These are phyloP conservation scores for Mortierella sp. DNA, from an alignment of 371 early-diverging fungal species.

Conservation along the genomic window DNA sequence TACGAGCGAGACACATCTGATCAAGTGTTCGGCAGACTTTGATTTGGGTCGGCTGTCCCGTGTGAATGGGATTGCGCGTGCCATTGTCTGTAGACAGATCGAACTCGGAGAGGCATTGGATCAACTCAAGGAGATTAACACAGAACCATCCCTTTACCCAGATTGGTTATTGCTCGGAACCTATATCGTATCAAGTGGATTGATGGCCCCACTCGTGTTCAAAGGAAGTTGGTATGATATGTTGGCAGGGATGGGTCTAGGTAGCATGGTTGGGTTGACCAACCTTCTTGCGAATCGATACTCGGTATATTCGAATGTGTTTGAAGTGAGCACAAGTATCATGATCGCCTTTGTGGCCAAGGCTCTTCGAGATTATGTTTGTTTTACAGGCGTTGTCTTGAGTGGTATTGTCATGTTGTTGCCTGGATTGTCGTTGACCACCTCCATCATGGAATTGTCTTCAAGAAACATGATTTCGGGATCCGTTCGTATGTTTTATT, in stretches of 20 bases:
- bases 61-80: constrained; percentile 67
- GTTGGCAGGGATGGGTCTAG: constrained; percentile 57
- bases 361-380: constrained; percentile 55
- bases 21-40: constrained; percentile 68
- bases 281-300: constrained; percentile 57
- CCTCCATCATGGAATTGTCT: constrained; percentile 74
- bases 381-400: constrained; percentile 63
- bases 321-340: constrained; percentile 64
- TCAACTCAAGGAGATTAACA: constrained; percentile 61
- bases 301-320: constrained; percentile 62
- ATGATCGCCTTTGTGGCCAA: constrained; percentile 63
- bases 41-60: constrained; percentile 73
- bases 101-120: constrained; percentile 60
- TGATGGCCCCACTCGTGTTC: constrained; percentile 60
- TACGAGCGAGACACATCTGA: constrained; percentile 81
- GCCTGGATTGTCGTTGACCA: constrained; percentile 68
- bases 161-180: constrained; percentile 21
- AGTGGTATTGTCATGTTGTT: constrained; percentile 63
- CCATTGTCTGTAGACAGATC: constrained; percentile 58
- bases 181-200: constrained; percentile 47
- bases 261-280: constrained; percentile 56
- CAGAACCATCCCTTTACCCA: constrained; percentile 58
- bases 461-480: constrained; percentile 80
- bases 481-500: constrained; percentile 71
- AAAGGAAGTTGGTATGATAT: constrained; percentile 65